Evolutionary conservation across 1,284 basidiomycete genomes (phyloP).

Genomic region (Cutaneotrichosporon arboriforme): DNA sequence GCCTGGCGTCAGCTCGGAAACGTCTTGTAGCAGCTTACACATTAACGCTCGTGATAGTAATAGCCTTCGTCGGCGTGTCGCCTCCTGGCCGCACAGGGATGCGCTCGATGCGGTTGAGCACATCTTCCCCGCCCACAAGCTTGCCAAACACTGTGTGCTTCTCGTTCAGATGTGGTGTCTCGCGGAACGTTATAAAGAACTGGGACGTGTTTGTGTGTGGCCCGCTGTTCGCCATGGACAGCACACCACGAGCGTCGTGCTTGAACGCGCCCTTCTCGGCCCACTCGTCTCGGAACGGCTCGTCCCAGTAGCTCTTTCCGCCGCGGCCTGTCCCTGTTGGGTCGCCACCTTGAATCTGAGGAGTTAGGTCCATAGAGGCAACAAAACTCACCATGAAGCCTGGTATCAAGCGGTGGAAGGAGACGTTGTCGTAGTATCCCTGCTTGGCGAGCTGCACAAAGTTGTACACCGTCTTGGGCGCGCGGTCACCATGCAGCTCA

Average conservation of each 20-base stretch:
- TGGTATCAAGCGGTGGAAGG: conserved; percentile 88
- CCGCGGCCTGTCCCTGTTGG: conserved; percentile 93
- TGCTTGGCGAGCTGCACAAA: conserved; percentile 84
- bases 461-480: conserved; percentile 97
- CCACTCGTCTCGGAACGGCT: conserved; percentile 89
- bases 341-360: conserved; percentile 87
- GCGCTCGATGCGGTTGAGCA: conserved; percentile 75
- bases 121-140: conserved; percentile 86
- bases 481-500: conserved; percentile 71
- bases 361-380: background rate
- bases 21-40: conserved; percentile 28
- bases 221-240: conserved; percentile 91
- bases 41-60: conserved; percentile 53
- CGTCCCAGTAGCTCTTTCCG: conserved; percentile 90
- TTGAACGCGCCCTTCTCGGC: conserved; percentile 75
- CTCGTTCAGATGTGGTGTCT: conserved; percentile 63
- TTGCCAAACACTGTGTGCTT: conserved; percentile 90
- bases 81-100: conserved; percentile 74
- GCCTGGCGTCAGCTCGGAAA: conserved; percentile 22
- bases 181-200: conserved; percentile 81
- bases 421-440: conserved; percentile 76
- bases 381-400: conserved; percentile 81
- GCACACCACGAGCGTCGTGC: conserved; percentile 69
- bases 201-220: conserved; percentile 62
- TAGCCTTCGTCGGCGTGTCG: conserved; percentile 75